Evolutionary conservation across 2,329 filamentous ascomycete genomes (phyloP).

Genomic region (Aquanectria penicillioides): DNA sequence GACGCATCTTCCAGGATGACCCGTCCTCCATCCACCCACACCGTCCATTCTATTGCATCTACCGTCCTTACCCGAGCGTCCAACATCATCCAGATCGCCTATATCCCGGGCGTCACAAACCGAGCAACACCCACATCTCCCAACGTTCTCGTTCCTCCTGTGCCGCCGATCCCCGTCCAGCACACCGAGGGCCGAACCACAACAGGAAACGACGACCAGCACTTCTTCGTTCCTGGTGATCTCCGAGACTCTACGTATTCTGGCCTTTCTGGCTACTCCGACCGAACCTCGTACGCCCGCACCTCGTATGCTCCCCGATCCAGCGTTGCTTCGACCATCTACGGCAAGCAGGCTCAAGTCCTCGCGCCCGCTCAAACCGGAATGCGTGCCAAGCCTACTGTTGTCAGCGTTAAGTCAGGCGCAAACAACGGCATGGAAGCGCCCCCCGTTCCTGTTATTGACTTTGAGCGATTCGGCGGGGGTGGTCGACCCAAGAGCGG

Average conservation of each 20-base stretch:
- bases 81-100: slow-evolving; percentile 99
- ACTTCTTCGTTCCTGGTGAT: slow-evolving; percentile 93
- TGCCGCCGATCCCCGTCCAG: slow-evolving; percentile 86
- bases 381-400: slow-evolving; percentile 86
- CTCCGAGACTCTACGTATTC: slow-evolving; percentile 93
- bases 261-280: slow-evolving; percentile 71
- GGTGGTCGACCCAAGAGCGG: slow-evolving; percentile 63
- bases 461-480: slow-evolving; percentile 67
- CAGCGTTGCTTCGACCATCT: slow-evolving; percentile 92
- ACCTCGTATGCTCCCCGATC: slow-evolving; percentile 69
- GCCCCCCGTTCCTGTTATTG: slow-evolving; percentile 79
- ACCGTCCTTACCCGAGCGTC: slow-evolving; percentile 95
- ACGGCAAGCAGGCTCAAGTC: slow-evolving; percentile 89
- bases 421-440: slow-evolving; percentile 64
- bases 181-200: slow-evolving; percentile 60
- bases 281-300: slow-evolving; percentile 69
- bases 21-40: slow-evolving; percentile 80
- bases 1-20: slow-evolving; percentile 54
- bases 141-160: slow-evolving; percentile 84
- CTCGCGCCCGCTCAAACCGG: slow-evolving; percentile 86
- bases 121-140: slow-evolving; percentile 86
- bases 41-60: slow-evolving; percentile 91
- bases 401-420: slow-evolving; percentile 89
- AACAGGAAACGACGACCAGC: slow-evolving; percentile 75
- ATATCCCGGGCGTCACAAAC: slow-evolving; percentile 97